These are phyloP conservation scores for Hymenoscyphus fructigenus DNA, from an alignment of 2,329 filamentous ascomycete species.

Conservation along the genomic window DNA sequence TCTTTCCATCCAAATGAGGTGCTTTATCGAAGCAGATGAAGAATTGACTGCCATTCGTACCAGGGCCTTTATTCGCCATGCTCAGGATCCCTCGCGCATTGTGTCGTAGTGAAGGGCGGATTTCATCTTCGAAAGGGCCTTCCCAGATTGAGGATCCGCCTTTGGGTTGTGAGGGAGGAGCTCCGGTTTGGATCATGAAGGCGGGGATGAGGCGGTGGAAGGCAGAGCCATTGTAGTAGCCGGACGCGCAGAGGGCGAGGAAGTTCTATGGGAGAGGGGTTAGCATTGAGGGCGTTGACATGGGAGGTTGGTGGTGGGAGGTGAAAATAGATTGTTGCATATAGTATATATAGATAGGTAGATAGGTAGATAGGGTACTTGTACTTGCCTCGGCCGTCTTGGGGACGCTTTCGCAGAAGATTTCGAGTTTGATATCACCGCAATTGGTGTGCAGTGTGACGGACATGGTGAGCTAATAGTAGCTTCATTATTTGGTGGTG, in stretches of 20 bases:
- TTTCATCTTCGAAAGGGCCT: conserved; percentile 76
- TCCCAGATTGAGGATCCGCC: conserved; percentile 73
- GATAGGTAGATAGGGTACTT: background rate
- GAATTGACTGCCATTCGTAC: conserved; percentile 77
- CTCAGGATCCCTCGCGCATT: conserved; percentile 67
- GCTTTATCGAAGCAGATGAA: conserved; percentile 77
- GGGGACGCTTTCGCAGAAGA: conserved; percentile 93
- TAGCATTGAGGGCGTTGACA: conserved; percentile 10
- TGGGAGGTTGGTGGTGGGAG: conserved; percentile 7
- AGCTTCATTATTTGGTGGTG: conserved; percentile 17
- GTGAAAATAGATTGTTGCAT: background rate
- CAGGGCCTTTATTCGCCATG: conserved; percentile 77
- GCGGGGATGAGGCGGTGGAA: conserved; percentile 78
- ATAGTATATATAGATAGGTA: background rate
- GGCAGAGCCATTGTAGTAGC: conserved; percentile 71
- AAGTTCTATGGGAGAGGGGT: conserved; percentile 64
- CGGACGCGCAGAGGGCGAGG: conserved; percentile 78
- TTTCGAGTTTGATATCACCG: conserved; percentile 90
- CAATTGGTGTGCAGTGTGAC: conserved; percentile 80
- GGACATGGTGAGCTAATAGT: conserved; percentile 49
- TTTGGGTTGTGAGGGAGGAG: conserved; percentile 61
- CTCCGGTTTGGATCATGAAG: conserved; percentile 81
- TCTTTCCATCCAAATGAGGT: conserved; percentile 78
- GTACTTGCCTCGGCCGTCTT: conserved; percentile 78
- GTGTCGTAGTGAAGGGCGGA: conserved; percentile 67